Percentiles rank a stretch among this genome's conserved stretches.
phyloP scores from a whole-genome alignment of 2,329 filamentous ascomycete species.

The Tolypocladium guangdongense region DNA sequence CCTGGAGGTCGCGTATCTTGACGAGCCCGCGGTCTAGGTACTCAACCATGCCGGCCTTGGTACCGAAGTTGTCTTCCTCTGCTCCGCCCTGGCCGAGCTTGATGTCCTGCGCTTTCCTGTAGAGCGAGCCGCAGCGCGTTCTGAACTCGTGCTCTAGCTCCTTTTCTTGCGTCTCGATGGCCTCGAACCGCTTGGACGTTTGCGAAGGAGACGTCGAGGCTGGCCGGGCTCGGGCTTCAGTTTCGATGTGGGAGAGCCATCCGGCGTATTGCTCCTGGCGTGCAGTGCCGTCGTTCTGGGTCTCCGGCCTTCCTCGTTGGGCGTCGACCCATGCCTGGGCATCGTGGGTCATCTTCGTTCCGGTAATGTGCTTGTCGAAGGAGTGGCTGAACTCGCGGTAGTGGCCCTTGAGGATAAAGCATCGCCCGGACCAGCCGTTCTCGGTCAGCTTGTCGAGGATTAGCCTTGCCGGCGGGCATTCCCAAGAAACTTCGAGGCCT shows the following conservation, averaged over 20 bases:
- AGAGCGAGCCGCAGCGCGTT: constrained; percentile 31
- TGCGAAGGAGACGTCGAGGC: constrained; percentile 26
- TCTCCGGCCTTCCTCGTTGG: constrained; percentile 7
- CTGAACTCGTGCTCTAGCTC: constrained; percentile 39
- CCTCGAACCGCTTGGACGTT: constrained; percentile 27
- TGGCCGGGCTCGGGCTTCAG: constrained; percentile 28
- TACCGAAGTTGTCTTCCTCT: constrained; percentile 27
- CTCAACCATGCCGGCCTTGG: constrained; percentile 35
- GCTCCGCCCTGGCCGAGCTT: constrained; percentile 8
- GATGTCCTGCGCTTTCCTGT: constrained; percentile 30
- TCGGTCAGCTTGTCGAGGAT: constrained; percentile 33
- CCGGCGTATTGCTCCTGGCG: constrained; percentile 30
- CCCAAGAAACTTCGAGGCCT: constrained; percentile 36
- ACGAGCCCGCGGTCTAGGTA: constrained; percentile 34
- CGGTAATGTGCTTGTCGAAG: constrained; percentile 39
- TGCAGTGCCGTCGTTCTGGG: constrained; percentile 10
- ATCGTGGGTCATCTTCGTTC: constrained; percentile 28
- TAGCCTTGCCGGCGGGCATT: constrained; percentile 36
- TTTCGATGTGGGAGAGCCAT: constrained; percentile 32
- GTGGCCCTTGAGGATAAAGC: constrained; percentile 44
- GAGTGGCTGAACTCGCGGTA: constrained; percentile 44
- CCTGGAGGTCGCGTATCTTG: constrained; percentile 26
- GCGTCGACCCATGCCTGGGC: constrained; percentile 28
- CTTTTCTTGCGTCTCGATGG: constrained; percentile 33
- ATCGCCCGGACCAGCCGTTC: constrained; percentile 38